phyloP scores from a whole-genome alignment of 768 basidiomycete species.

The Clitopilus hobsonii region DNA sequence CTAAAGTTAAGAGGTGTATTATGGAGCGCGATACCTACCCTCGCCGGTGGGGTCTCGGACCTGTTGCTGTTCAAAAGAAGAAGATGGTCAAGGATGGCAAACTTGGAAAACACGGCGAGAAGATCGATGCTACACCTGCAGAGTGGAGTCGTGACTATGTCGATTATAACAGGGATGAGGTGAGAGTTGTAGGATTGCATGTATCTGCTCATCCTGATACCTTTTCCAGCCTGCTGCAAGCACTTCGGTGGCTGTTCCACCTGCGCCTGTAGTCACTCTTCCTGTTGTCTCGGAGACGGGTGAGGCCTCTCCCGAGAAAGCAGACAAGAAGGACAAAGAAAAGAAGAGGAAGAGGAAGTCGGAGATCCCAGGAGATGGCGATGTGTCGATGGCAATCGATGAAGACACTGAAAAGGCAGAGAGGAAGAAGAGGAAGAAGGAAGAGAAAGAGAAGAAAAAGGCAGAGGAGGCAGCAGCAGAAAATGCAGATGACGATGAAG shows the following conservation, averaged over 20 bases:
- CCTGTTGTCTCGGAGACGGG: conserved; percentile 14
- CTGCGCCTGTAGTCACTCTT: conserved; percentile 17
- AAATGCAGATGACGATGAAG: conserved; percentile 50
- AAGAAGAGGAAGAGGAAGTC: conserved; percentile 87
- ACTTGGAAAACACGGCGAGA: conserved; percentile 92
- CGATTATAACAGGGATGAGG: conserved; percentile 77
- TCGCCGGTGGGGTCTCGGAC: conserved; percentile 97
- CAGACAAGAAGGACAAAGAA: conserved; percentile 54
- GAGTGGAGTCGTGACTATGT: conserved; percentile 93
- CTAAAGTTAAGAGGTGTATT: conserved; percentile 98
- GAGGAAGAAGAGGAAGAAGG: conserved; percentile 57
- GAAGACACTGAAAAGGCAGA: conserved; percentile 45
- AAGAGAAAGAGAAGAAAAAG: conserved; percentile 52
- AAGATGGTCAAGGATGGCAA: conserved; percentile 98
- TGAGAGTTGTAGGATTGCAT: conserved; percentile 9
- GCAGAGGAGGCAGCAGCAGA: conserved; percentile 37
- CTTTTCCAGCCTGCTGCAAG: conserved; percentile 30
- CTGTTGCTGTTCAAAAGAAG: conserved; percentile 95
- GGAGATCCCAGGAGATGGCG: conserved; percentile 40
- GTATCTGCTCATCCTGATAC: conserved; percentile 5
- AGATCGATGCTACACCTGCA: conserved; percentile 80
- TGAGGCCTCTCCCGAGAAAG: conserved; percentile 16
- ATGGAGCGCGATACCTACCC: conserved; percentile 99
- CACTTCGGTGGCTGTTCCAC: conserved; percentile 21
- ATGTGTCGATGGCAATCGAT: conserved; percentile 35